Base-by-base conservation (phyloP, 306 rosid genomes). In the Prunus kanzakura region DNA sequence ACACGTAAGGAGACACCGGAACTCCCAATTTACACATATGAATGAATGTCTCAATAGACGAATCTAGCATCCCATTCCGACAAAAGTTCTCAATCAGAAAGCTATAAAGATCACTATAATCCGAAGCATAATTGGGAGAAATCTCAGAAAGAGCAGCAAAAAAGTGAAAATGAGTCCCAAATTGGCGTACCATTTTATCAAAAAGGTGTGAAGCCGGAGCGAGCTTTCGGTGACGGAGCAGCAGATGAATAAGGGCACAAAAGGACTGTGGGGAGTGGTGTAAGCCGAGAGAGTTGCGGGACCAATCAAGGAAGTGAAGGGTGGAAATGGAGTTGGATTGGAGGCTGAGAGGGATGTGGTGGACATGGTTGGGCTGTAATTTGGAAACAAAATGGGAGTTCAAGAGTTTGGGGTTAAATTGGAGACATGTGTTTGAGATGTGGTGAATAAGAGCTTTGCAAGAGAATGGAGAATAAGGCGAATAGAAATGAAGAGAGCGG, bases 21-120 rank as follows among this genome's bases (percentile, higher is more conserved):
- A 72, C 63, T 41, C 82, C 85, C 11, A 62, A 66, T 41, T 67
- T 60, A 32, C 50, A 38, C 50, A 41, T 5, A 58, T 60, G 27
- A 15, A 35, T 38, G 41, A 77, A 52, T 16, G 69, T 41, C 29
- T 82, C 70, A 23, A 82, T 41, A 30, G 82, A 67, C 41, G 46
- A 81, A 72, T 67, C 82, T 19, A 82, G 2, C 79, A 57, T 66
- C 45, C 78, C 76, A 73, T 77, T 72, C 51, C 22, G 77, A 73
- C 67, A 77, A 49, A 56, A 61, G 38, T 35, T 73, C 20, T 77
- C 82, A 18, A 82, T 50, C 22, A 77, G 68, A 65, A 82, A 77
- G 23, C 79, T 56, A 67, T 10, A 73, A 13, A 82, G 49, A 8
- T 51, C 51, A 72, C 79, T 57, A 25, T 11, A 50, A 15, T 68